Base-by-base conservation (phyloP, 192 early-diverging fungal genomes). In the Entomortierella beljakovae region DNA sequence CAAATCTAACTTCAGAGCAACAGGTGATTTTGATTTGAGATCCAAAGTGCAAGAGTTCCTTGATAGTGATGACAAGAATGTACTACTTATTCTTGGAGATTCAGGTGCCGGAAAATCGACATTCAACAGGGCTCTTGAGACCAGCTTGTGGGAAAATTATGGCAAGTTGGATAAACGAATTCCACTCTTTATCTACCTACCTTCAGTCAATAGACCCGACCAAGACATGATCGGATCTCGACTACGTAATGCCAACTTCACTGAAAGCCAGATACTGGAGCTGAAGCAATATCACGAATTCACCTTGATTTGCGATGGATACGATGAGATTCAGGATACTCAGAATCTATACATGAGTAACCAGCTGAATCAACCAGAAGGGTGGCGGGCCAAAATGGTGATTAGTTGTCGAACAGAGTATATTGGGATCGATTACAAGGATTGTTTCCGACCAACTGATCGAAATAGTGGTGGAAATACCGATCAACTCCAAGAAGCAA, bases 271-370 rank as follows among this genome's bases (percentile, higher is more conserved):
- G 18, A 68, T 68, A 10, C 18, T 18, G 25, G 65, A 68, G 32
- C 22, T 68, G 40, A 68, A 68, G 43, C 1, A 3, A 2, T 10
- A 68, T 25, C 65, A 35, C 29, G 6, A 58, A 20, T 68, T 68
- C 43, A 50, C 58, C 23, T 33, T 68, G 55, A 68, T 68, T 33
- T 68, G 65, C 55, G 65, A 68, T 25, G 65, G 65, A 13, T 68
- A 68, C 22, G 65, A 68, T 32, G 65, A 68, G 31, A 11, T 38
- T 25, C 65, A 33, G 18, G 26, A 46, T 15, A 33, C 18, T 20
- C 2, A 11, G n/a, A 68, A 68, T n/a, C 33, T 68, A 6, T 57
- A 68, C 43, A 50, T 16, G 4, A 48, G 42, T 43, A 68, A 68
- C 22, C 42, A 23, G 29, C 32, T 68, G 37, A 68, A 68, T 37